phyloP scores from a whole-genome alignment of 768 basidiomycete genomes.

The Boletus rubroflammeus region DNA sequence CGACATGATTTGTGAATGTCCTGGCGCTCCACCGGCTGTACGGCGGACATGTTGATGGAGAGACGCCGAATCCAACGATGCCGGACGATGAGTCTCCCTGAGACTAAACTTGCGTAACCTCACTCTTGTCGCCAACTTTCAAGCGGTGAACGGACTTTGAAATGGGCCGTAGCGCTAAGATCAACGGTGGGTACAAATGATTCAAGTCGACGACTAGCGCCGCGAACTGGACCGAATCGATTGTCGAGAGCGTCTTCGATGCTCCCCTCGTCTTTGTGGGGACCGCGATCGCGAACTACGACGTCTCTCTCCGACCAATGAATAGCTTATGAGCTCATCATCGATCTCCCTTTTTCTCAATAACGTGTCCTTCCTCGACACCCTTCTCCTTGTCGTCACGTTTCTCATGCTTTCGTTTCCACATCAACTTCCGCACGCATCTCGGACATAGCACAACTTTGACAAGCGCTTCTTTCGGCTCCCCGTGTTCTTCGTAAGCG shows the following conservation, averaged over 20 bases:
- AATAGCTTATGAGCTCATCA: neutral
- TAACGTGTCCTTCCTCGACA: neutral
- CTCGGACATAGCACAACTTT: constrained; percentile 83
- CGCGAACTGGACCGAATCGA: neutral
- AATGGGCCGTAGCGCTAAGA: neutral
- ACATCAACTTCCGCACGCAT: constrained; percentile 83
- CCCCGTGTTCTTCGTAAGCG: constrained; percentile 76
- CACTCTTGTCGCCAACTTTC: neutral
- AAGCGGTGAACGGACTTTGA: constrained; percentile 22
- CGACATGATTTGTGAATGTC: constrained; percentile 84
- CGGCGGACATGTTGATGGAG: constrained; percentile 13
- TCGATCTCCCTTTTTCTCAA: neutral
- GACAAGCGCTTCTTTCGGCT: constrained; percentile 76
- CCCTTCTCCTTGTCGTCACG: constrained; percentile 16
- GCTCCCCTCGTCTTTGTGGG: constrained; percentile 21
- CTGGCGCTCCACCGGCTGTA: constrained; percentile 51
- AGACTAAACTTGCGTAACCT: neutral
- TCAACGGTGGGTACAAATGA: neutral
- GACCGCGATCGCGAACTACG: constrained; percentile 30
- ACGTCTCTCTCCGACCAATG: neutral
- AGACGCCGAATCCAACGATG: neutral
- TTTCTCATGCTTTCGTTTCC: constrained; percentile 73
- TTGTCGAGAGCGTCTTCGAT: neutral
- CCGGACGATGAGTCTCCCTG: neutral
- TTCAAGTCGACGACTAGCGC: too few relatives aligned